Evolutionary conservation across 2,329 filamentous ascomycete genomes (phyloP), one percentile per base, ranked within the genome.

Genomic region (Arthroderma sp.): DNA sequence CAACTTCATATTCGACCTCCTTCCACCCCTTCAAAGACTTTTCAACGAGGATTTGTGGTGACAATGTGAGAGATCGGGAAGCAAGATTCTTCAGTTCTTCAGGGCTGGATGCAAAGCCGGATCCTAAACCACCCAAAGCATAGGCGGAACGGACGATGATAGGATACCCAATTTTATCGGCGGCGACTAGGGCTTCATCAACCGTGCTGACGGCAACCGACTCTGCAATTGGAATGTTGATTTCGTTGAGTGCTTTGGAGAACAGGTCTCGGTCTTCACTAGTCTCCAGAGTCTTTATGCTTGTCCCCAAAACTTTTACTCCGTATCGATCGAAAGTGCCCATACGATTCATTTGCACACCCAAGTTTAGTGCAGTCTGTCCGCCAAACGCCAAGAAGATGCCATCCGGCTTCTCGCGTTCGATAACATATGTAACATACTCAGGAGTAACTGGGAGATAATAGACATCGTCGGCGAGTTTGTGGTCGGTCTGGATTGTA

Each of bases 1-100:
- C 91, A 47, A 96, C 91, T 68, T 96, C 91, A 61, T 96, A 98
- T 67, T 98, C 91, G 42, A 95, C 83, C 68, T 98, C 91, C 70
- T 98, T 98, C 91, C 91, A 98, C 65, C 91, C 91, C 74, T 95
- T 96, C 55, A 98, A 79, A 43, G 87, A 94, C 70, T 96, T 96
- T 73, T 98, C 91, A 47, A 98, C 88, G 61, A 98, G 69, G 58
- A 98, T 95, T 67, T 98, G 91, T 41, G 91, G 89, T 2, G 89
- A 89, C 32, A 96, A 77, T 38, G 88, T 94, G 47, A 98, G 75
- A 39, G 89, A 96, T 52, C 86, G 81, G 50, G 91, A 88, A 53
- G 88, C 83, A 75, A 98, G 76, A 67, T 96, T 87, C 62, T 85
- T 82, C 47, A 98, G 80, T 69, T 98, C 91, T 60, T 95, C 87